A percentile compares a stretch with the other conserved stretches of the same genome.
Conservation (phyloP, 1,139 yeast genomes). For the Kurtzmaniella natalensis region DNA sequence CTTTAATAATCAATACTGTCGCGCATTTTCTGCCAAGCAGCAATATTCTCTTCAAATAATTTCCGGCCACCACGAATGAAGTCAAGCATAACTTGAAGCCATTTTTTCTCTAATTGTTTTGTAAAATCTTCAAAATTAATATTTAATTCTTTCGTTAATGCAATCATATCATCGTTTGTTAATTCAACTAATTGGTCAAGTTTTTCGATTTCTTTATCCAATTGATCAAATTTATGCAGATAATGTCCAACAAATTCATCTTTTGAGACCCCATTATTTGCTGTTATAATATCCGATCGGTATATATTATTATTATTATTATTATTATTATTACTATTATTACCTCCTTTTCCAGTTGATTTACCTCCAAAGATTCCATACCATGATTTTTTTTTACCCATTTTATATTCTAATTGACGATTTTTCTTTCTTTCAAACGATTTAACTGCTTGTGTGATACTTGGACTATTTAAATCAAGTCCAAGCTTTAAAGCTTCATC, state of each 20-base stretch:
- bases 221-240: conserved; percentile 24
- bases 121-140: conserved; percentile 30
- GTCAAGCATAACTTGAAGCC: conserved; percentile 36
- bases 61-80: conserved; percentile 36
- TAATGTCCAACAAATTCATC: background rate
- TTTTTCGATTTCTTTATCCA: conserved; percentile 40
- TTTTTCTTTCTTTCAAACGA: conserved; percentile 24
- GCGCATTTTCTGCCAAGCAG: conserved; percentile 37
- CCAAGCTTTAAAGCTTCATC: conserved; percentile 20
- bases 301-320: no score
- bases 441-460: conserved; percentile 34
- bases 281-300: background rate
- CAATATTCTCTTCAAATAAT: conserved; percentile 33
- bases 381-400: conserved; percentile 33
- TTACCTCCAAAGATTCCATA: conserved; percentile 45
- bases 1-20: conserved; percentile 11
- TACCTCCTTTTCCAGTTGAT: background rate
- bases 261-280: background rate
- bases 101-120: conserved; percentile 34
- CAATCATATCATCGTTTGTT: conserved; percentile 32
- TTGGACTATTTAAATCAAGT: conserved; percentile 35
- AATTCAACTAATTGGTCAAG: conserved; percentile 39
- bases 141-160: conserved; percentile 29
- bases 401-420: conserved; percentile 8
- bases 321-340: background rate